Conservation (phyloP, 805 yeast species). For the Yamadazyma olivae region DNA sequence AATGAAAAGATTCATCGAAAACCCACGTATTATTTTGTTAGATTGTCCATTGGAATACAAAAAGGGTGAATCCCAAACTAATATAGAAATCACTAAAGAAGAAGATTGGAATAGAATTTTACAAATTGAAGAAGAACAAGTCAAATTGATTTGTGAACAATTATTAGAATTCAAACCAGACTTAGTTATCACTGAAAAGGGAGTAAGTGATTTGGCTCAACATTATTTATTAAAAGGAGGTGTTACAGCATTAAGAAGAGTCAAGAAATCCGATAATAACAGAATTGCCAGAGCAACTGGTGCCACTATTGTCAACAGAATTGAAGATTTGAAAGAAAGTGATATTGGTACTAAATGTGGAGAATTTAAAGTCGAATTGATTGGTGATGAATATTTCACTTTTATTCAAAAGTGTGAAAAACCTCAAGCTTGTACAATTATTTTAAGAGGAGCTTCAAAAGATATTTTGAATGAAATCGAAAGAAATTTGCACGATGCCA, state of each 20-base stretch:
- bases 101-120: conserved; percentile 94
- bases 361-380: conserved; percentile 84
- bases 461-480: conserved; percentile 95
- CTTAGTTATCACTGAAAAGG: conserved; percentile 95
- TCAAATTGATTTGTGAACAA: conserved; percentile 79
- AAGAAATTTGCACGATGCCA: conserved; percentile 95
- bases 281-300: conserved; percentile 97
- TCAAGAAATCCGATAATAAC: conserved; percentile 91
- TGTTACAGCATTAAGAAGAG: conserved; percentile 89
- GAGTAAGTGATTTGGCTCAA: conserved; percentile 96
- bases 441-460: conserved; percentile 94
- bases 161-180: conserved; percentile 85
- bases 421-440: conserved; percentile 91
- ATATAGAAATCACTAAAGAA: conserved; percentile 94
- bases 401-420: conserved; percentile 74
- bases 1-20: conserved; percentile 85
- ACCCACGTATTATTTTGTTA: conserved; percentile 83
- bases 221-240: conserved; percentile 93
- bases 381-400: conserved; percentile 96
- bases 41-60: conserved; percentile 98
- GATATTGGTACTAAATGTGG: conserved; percentile 92
- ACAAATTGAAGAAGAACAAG: conserved; percentile 98
- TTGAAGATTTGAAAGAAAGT: conserved; percentile 87
- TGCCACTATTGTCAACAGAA: conserved; percentile 93
- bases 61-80: conserved; percentile 98